Conservation (phyloP, 345 rosid genomes). For the Mangifera indica region DNA sequence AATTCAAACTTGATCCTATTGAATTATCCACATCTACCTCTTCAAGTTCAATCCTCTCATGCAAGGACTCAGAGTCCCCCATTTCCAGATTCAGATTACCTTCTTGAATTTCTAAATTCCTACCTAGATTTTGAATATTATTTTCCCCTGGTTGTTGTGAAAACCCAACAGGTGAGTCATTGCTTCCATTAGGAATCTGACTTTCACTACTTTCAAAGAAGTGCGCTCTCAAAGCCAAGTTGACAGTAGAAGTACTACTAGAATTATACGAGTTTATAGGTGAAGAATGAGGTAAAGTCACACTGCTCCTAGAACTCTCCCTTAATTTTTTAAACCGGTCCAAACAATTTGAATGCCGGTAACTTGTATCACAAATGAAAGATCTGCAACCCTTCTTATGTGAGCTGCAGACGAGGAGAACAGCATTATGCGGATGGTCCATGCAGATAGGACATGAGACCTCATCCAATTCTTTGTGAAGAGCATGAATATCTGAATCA, state of each 20-base stretch:
- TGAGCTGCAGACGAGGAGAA: slow-evolving; percentile 83
- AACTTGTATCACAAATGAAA: slow-evolving; percentile 89
- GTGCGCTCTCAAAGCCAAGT: slow-evolving; percentile 37
- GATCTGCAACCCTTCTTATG: slow-evolving; percentile 90
- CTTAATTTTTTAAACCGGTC: slow-evolving; percentile 75
- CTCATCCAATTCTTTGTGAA: slow-evolving; percentile 85
- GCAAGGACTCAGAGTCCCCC: slow-evolving; percentile 35
- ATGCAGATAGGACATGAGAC: slow-evolving; percentile 93
- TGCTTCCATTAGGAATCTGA: slow-evolving; percentile 28
- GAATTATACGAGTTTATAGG: slow-evolving; percentile 31
- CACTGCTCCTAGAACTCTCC: slow-evolving; percentile 39
- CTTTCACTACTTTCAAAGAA: slow-evolving; percentile 30
- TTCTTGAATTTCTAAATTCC: slow-evolving; percentile 38
- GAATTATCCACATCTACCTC: slow-evolving; percentile 36
- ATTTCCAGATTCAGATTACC: slow-evolving; percentile 27
- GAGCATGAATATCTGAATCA: slow-evolving; percentile 66
- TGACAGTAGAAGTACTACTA: slow-evolving; percentile 32
- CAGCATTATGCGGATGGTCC: slow-evolving; percentile 98
- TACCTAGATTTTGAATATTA: slow-evolving; percentile 22
- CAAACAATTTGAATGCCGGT: slow-evolving; percentile 89
- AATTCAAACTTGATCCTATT: slow-evolving; percentile 32
- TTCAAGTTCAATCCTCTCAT: slow-evolving; percentile 41
- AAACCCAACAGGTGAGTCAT: slow-evolving; percentile 21
- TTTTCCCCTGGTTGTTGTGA: slow-evolving; percentile 24
- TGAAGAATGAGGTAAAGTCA: slow-evolving; percentile 34